phyloP scores from a whole-genome alignment of 352 stramenopile genomes.

The Globisporangium nagaii region DNA sequence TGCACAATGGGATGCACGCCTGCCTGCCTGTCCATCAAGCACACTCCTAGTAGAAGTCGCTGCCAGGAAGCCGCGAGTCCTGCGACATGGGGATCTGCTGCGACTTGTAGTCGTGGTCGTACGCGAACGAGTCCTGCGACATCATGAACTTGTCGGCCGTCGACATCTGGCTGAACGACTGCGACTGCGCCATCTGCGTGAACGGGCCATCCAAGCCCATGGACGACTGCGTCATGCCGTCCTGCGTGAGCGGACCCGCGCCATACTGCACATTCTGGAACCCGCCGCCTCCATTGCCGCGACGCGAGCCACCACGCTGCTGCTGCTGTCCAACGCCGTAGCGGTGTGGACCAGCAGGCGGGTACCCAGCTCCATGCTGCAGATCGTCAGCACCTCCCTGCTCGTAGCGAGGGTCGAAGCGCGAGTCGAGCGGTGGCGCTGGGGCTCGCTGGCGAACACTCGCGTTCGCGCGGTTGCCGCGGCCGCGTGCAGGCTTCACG shows the following conservation, averaged over 20 bases:
- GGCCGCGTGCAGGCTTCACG: slow-evolving; percentile 35
- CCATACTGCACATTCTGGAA: slow-evolving; percentile 14
- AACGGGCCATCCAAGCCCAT: slow-evolving; percentile 68
- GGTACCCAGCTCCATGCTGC: slow-evolving; percentile 21
- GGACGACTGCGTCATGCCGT: slow-evolving; percentile 61
- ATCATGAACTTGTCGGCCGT: slow-evolving; percentile 73
- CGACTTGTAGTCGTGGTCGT: slow-evolving; percentile 80
- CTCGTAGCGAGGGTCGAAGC: slow-evolving; percentile 82
- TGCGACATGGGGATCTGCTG: slow-evolving; percentile 82
- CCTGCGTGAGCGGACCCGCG: slow-evolving; percentile 70
- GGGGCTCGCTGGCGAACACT: slow-evolving; percentile 44
- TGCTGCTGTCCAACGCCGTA: slow-evolving; percentile 16
- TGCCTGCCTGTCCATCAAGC: no score
- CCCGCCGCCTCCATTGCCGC: slow-evolving; percentile 20
- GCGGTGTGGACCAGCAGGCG: slow-evolving; percentile 33
- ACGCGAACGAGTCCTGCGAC: slow-evolving; percentile 78
- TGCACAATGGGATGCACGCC: no score
- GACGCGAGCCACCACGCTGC: slow-evolving; percentile 20
- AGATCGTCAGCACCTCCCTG: slow-evolving; percentile 19
- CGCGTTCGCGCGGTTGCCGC: slow-evolving; percentile 23
- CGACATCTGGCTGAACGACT: slow-evolving; percentile 84
- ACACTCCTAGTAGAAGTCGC: slow-evolving; percentile 66
- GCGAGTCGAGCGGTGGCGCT: slow-evolving; percentile 72
- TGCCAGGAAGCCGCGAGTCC: slow-evolving; percentile 38
- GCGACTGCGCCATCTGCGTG: slow-evolving; percentile 72